Evolutionary conservation across 352 stramenopile species (phyloP).

Genomic region (Aphanomyces stellatus): DNA sequence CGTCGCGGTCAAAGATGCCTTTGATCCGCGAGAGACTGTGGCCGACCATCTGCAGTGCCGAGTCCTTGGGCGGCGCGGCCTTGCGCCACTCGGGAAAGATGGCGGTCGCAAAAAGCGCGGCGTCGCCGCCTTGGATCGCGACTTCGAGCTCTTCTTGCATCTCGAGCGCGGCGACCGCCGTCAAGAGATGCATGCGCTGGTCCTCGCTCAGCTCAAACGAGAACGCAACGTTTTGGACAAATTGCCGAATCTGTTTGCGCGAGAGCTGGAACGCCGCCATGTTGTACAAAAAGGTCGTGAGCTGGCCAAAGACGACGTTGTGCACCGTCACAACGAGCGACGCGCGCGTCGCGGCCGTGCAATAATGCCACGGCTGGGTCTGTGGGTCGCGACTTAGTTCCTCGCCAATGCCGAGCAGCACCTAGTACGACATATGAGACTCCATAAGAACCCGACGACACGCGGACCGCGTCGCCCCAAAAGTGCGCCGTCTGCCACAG

Average conservation of each 20-base stretch:
- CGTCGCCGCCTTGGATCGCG: conserved; percentile 8
- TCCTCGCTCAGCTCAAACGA: conserved; percentile 74
- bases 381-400: conserved; percentile 65
- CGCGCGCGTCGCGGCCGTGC: conserved; percentile 41
- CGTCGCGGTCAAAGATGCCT: conserved; percentile 17
- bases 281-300: conserved; percentile 66
- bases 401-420: conserved; percentile 64
- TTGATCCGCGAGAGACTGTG: conserved; percentile 12
- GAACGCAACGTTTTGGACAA: conserved; percentile 63
- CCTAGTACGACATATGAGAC: neutral
- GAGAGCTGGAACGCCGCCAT: conserved; percentile 56
- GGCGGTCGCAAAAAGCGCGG: conserved; percentile 11
- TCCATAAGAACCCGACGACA: neutral
- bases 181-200: conserved; percentile 57
- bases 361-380: conserved; percentile 58
- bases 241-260: conserved; percentile 56
- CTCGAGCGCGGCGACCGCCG: conserved; percentile 32
- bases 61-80: neutral
- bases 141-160: neutral
- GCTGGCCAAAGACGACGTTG: conserved; percentile 71
- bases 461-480: conserved; percentile 47
- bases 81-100: conserved; percentile 19
- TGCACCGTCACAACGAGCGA: conserved; percentile 67
- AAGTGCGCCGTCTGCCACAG: conserved; percentile 59
- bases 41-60: conserved; percentile 2